These are phyloP conservation scores for Russula sp. DNA, from an alignment of 768 basidiomycete genomes.

Conservation along the genomic window DNA sequence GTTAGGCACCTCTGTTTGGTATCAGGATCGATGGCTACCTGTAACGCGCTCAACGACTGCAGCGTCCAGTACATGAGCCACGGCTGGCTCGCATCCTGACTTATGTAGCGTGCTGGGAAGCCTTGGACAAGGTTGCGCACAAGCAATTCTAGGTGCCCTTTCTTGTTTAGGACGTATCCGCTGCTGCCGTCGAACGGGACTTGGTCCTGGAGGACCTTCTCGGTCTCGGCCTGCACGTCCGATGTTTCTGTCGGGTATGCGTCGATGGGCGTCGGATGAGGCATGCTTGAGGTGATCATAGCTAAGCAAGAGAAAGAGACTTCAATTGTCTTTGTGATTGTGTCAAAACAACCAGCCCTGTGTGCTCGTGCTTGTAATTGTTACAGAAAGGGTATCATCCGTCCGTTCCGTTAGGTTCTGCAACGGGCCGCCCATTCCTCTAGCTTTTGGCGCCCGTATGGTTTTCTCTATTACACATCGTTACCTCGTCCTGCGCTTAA, in stretches of 20 bases:
- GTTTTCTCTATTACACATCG: neutral
- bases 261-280: conserved; percentile 50
- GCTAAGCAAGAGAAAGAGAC: neutral
- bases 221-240: conserved; percentile 58
- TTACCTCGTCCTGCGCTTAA: neutral
- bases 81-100: conserved; percentile 91
- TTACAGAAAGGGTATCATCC: too few relatives aligned
- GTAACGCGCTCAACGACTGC: conserved; percentile 76
- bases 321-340: conserved; percentile 9
- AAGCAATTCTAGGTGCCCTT: conserved; percentile 73
- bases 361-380: too few relatives aligned
- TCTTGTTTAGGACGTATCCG: conserved; percentile 50
- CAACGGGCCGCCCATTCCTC: neutral
- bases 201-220: conserved; percentile 58
- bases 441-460: too few relatives aligned
- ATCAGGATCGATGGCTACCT: conserved; percentile 71
- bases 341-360: too few relatives aligned
- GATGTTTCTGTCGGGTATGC: conserved; percentile 64
- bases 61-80: conserved; percentile 95
- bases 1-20: conserved; percentile 67
- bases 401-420: too few relatives aligned
- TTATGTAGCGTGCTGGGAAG: conserved; percentile 73
- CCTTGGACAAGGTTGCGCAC: conserved; percentile 70
- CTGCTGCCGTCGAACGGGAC: conserved; percentile 39
- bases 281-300: conserved; percentile 15